Conservation (phyloP, 352 stramenopile species). For the Phytophthora idaei region DNA sequence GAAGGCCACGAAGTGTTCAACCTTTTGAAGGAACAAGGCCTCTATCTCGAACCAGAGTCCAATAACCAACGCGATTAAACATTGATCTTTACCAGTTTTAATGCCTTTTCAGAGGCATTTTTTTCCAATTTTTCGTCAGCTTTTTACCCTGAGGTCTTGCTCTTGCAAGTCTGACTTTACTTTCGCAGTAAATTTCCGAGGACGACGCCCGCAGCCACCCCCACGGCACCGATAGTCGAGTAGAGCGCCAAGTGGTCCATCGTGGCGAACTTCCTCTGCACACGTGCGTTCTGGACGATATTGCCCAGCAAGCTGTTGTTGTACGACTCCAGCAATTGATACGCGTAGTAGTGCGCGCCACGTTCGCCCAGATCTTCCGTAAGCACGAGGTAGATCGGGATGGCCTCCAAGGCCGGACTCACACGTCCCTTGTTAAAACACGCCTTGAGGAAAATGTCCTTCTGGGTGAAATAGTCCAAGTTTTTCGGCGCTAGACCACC, state of each 20-base stretch:
- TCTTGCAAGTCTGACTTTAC: constrained; percentile 6
- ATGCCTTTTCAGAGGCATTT: background rate
- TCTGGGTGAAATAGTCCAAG: constrained; percentile 92
- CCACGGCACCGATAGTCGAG: constrained; percentile 45
- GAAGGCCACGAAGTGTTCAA: constrained; percentile 60
- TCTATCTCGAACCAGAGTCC: constrained; percentile 34
- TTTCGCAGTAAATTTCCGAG: constrained; percentile 31
- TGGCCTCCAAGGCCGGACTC: constrained; percentile 67
- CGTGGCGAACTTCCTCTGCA: constrained; percentile 45
- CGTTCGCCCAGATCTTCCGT: constrained; percentile 92
- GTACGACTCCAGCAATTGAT: constrained; percentile 77
- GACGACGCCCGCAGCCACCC: constrained; percentile 40
- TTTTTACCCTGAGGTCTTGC: background rate
- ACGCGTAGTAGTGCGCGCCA: constrained; percentile 89
- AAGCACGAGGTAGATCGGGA: constrained; percentile 90
- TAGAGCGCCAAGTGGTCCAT: constrained; percentile 50
- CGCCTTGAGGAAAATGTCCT: constrained; percentile 79
- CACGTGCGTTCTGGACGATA: constrained; percentile 33
- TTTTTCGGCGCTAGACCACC: constrained; percentile 98
- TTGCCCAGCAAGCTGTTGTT: constrained; percentile 45
- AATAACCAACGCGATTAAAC: constrained; percentile 43
- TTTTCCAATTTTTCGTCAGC: background rate
- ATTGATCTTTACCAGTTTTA: background rate
- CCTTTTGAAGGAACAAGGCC: constrained; percentile 45
- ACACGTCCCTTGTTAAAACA: constrained; percentile 92